phyloP scores from a whole-genome alignment of 2,329 filamentous ascomycete species.

The Didymosphaeria variabile region DNA sequence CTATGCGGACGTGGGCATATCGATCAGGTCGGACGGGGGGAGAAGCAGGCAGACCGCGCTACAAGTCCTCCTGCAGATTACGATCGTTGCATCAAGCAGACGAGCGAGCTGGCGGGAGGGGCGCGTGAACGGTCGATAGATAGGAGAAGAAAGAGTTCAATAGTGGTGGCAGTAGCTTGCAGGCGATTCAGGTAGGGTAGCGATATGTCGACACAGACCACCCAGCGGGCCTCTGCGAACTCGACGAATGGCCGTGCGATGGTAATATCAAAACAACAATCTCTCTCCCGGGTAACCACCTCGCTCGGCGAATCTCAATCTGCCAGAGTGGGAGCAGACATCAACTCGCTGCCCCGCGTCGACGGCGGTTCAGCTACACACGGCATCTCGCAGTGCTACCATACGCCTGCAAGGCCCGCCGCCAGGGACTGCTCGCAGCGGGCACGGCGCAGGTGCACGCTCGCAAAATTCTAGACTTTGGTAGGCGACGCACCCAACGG shows the following conservation, averaged over 20 bases:
- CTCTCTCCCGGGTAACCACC: conserved; percentile 26
- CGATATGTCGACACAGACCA: conserved; percentile 24
- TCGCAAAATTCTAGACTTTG: conserved; percentile 3
- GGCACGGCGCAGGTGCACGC: conserved; percentile 13
- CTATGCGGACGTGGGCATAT: conserved; percentile 38
- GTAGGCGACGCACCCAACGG: not conserved
- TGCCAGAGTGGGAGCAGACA: not conserved
- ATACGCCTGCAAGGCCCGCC: conserved; percentile 18
- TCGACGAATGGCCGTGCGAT: conserved; percentile 19
- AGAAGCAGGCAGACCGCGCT: conserved; percentile 17
- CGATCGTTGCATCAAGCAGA: conserved; percentile 25
- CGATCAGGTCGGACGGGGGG: conserved; percentile 25
- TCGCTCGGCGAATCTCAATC: conserved; percentile 12
- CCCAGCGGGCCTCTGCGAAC: conserved; percentile 18
- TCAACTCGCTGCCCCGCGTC: conserved; percentile 8
- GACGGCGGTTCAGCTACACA: conserved; percentile 15
- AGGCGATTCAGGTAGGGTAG: conserved; percentile 17
- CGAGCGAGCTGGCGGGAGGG: conserved; percentile 9
- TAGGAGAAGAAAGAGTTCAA: conserved; percentile 13
- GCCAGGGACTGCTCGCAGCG: conserved; percentile 10
- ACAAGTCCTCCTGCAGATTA: conserved; percentile 15
- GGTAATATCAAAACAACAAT: conserved; percentile 29
- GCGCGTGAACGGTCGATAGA: conserved; percentile 3
- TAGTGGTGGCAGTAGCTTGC: conserved; percentile 16
- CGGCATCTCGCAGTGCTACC: conserved; percentile 17